Evolutionary conservation across 106 monocot genomes (phyloP).

Genomic region (Dioscorea alata): DNA sequence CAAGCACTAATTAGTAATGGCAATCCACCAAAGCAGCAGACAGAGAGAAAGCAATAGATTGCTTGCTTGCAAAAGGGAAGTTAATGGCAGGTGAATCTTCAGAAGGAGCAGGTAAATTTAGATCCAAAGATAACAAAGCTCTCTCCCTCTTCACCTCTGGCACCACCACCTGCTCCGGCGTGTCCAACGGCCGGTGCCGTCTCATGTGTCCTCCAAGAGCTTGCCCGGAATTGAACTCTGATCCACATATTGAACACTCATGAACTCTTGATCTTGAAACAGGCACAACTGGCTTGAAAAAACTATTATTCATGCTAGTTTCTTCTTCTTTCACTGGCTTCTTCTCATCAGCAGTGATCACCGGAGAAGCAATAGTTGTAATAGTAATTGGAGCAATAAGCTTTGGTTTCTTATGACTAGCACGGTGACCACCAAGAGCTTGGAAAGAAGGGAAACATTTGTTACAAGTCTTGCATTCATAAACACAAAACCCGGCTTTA

Average conservation of each 20-base stretch:
- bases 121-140: conserved; percentile 47
- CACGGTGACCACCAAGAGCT: conserved; percentile 77
- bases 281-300: not conserved
- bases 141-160: conserved; percentile 29
- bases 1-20: conserved; percentile 31
- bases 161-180: not conserved
- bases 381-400: not conserved
- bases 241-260: conserved; percentile 74
- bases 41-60: conserved; percentile 17
- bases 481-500: conserved; percentile 27
- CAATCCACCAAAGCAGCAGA: conserved; percentile 59
- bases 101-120: conserved; percentile 67
- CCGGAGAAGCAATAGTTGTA: not conserved
- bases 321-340: not conserved
- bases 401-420: conserved; percentile 53
- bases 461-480: conserved; percentile 69
- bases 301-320: not conserved
- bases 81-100: conserved; percentile 26
- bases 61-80: conserved; percentile 10
- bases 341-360: not conserved
- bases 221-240: conserved; percentile 85
- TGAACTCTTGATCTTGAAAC: conserved; percentile 33
- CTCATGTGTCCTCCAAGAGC: conserved; percentile 98
- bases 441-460: conserved; percentile 67
- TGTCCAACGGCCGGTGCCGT: conserved; percentile 54